phyloP scores from a whole-genome alignment of 2,329 filamentous ascomycete species.

The Emergomyces africanus region DNA sequence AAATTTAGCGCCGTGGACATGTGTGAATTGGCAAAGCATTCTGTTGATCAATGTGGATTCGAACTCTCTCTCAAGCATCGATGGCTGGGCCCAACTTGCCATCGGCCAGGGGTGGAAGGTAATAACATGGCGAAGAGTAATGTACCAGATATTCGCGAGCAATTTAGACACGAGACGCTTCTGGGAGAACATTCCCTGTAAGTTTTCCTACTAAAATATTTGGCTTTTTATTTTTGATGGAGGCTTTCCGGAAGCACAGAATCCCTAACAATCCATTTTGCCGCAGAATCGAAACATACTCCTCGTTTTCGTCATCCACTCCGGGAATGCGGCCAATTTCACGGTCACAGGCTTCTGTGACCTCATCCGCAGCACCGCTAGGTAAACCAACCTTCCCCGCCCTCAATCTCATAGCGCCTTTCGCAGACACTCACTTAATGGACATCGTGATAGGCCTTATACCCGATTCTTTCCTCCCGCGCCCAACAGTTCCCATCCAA shows the following conservation, averaged over 20 bases:
- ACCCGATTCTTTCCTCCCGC: conserved; percentile 1
- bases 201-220: conserved; percentile 15
- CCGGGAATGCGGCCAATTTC: background rate
- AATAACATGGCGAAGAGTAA: conserved; percentile 96
- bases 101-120: conserved; percentile 64
- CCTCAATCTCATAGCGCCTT: background rate
- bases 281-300: conserved; percentile 19
- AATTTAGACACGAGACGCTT: conserved; percentile 78
- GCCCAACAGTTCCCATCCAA: background rate
- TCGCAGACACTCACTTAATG: background rate
- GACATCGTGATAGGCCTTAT: background rate
- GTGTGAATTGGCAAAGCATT: conserved; percentile 96
- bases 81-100: conserved; percentile 74
- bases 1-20: conserved; percentile 95
- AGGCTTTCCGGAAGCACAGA: background rate
- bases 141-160: conserved; percentile 82
- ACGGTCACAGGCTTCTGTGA: background rate
- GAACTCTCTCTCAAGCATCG: conserved; percentile 78
- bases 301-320: conserved; percentile 2
- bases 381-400: background rate
- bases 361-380: background rate
- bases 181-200: conserved; percentile 75
- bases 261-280: background rate
- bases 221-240: background rate
- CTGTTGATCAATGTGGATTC: conserved; percentile 87